These are phyloP conservation scores for Aspergillus diversus DNA, from an alignment of 495 filamentous ascomycete species.

Conservation along the genomic window DNA sequence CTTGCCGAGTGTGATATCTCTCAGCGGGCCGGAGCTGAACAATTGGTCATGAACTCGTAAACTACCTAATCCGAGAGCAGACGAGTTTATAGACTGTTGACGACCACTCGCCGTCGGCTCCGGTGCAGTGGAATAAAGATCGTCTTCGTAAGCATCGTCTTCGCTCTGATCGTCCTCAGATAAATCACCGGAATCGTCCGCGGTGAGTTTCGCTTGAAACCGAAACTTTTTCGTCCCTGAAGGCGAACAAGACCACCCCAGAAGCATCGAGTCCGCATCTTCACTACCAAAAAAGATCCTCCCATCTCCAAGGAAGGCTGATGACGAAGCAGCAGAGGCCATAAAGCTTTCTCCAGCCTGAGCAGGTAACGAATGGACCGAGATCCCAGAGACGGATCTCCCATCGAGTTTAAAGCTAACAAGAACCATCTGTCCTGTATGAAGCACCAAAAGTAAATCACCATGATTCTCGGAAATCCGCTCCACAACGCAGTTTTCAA, in stretches of 20 bases:
- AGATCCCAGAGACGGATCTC: conserved; percentile 86
- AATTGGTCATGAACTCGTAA: conserved; percentile 80
- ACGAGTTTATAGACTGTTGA: conserved; percentile 26
- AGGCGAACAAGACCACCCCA: conserved; percentile 74
- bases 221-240: conserved; percentile 47
- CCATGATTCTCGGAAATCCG: conserved; percentile 72
- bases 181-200: conserved; percentile 43
- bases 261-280: conserved; percentile 76
- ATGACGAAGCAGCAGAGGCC: conserved; percentile 66
- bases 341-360: conserved; percentile 65
- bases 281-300: conserved; percentile 85
- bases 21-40: conserved; percentile 75
- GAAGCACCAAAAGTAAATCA: conserved; percentile 82
- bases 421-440: conserved; percentile 73
- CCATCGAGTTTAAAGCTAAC: conserved; percentile 88
- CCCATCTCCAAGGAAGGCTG: conserved; percentile 67
- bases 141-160: conserved; percentile 74
- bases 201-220: conserved; percentile 53
- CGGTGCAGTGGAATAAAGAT: conserved; percentile 61
- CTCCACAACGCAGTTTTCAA: conserved; percentile 83
- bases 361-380: conserved; percentile 61
- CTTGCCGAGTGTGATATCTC: conserved; percentile 67
- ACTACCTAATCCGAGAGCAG: conserved; percentile 59
- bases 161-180: conserved; percentile 59
- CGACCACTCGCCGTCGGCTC: conserved; percentile 29